Conservation (phyloP, 2,329 filamentous ascomycete genomes). For the Colletotrichum filicis region DNA sequence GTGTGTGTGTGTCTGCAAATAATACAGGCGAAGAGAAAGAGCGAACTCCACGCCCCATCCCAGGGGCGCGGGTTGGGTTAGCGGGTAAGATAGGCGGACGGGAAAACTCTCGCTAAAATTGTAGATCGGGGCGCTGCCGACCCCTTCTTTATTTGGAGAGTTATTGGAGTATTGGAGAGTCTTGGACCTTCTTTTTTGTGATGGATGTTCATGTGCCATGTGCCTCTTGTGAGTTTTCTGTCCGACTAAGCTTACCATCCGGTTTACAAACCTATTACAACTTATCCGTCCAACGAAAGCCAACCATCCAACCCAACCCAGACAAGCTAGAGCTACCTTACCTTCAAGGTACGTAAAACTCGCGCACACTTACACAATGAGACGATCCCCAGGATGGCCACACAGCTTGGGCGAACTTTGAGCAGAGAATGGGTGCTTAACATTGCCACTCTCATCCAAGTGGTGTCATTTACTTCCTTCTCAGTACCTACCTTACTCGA, state of each 20-base stretch:
- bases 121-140: background rate
- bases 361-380: background rate
- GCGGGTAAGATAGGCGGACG: background rate
- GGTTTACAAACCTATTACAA: background rate
- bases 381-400: background rate
- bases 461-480: background rate
- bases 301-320: background rate
- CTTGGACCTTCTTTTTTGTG: background rate
- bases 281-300: background rate
- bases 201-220: too few species aligned
- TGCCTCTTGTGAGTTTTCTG: background rate
- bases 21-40: background rate
- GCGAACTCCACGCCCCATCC: background rate
- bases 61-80: background rate
- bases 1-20: background rate
- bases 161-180: background rate
- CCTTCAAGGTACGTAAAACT: background rate
- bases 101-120: background rate
- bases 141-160: background rate
- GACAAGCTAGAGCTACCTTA: background rate
- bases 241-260: background rate
- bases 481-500: too few species aligned
- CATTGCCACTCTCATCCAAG: constrained; percentile 18
- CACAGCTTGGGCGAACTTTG: constrained; percentile 10
- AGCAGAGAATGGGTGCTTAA: constrained; percentile 22